Evolutionary conservation across 2,329 filamentous ascomycete species (phyloP), one percentile per base, ranked within the genome.

Genomic region (Colletotrichum melonis): DNA sequence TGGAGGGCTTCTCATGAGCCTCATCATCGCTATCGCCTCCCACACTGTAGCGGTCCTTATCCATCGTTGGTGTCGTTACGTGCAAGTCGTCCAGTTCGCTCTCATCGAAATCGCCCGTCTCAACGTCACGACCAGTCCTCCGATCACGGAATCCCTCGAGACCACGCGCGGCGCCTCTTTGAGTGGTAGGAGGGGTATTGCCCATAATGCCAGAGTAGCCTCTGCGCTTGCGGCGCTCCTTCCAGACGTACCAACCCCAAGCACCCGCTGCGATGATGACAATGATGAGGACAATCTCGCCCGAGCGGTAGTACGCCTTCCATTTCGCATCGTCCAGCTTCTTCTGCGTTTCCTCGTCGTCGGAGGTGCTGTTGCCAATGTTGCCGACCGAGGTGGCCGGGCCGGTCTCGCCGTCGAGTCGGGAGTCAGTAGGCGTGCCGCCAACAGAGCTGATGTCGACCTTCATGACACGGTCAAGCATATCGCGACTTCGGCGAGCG

Each of bases 391-490:
- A 93, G 1, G 93, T 95, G 77, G 94, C 89, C 6, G 91, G 91
- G 1, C 93, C 90, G 81, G 95, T 95, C 82, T 97, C 94, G 69
- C 95, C 95, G 79, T 97, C 95, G 69, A 98, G 92, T 38, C 90
- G 89, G 71, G 92, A 95, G 81, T 97, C 93, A 1, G 92, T 89
- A 0, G 95, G 94, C 64, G 86, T 85, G 63, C 94, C 95, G 72
- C 96, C 96, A 76, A 98, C 97, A 79, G 90, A 93, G 77, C 91
- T 93, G 76, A 98, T 97, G 80, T 98, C 95, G 54, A 99, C 94
- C 62, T 91, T 91, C 89, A 98, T 95, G 84, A 99, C 98, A 54
- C 97, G 93, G 83, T 99, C 96, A 19, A 99, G 91, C 97, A 99
- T 99, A 81, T 98, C 97, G 74, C 96, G 91, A 24, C 92, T 93